phyloP scores from a whole-genome alignment of 306 rosid genomes.

The Prunus salicina region DNA sequence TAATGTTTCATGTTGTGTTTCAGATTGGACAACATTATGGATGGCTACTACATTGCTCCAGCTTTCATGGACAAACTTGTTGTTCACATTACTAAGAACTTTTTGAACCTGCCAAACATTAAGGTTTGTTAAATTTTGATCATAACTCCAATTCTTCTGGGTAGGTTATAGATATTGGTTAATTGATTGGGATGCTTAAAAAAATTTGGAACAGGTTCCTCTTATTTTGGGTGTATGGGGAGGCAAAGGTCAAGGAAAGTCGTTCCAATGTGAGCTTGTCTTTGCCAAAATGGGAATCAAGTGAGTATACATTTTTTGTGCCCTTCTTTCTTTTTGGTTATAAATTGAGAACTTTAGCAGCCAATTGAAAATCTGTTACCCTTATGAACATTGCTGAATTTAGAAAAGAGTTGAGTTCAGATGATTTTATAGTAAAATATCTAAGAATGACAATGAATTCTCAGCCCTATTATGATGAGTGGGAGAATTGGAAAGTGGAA shows the following conservation, averaged over 20 bases:
- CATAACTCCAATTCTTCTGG: neutral
- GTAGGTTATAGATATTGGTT: neutral
- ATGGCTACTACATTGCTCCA: constrained; percentile 84
- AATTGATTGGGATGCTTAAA: neutral
- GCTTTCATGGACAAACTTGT: constrained; percentile 82
- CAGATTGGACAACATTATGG: constrained; percentile 71
- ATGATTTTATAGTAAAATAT: neutral
- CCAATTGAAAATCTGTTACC: neutral
- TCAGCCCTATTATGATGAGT: constrained; percentile 89
- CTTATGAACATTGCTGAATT: neutral
- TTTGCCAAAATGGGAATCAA: constrained; percentile 93
- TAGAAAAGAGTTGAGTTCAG: neutral
- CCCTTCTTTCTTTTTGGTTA: neutral
- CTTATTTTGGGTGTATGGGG: constrained; percentile 95
- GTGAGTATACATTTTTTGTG: constrained; percentile 38
- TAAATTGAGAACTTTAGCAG: neutral
- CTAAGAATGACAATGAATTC: neutral
- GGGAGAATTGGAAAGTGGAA: constrained; percentile 97
- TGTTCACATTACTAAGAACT: constrained; percentile 83
- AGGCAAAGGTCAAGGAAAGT: constrained; percentile 93
- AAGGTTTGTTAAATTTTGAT: constrained; percentile 31
- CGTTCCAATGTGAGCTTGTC: constrained; percentile 92
- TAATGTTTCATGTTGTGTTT: constrained; percentile 14
- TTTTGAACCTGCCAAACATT: constrained; percentile 65
- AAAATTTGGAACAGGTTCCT: constrained; percentile 49